Conservation (phyloP, 2,329 filamentous ascomycete species). For the Cordyceps farinosa region DNA sequence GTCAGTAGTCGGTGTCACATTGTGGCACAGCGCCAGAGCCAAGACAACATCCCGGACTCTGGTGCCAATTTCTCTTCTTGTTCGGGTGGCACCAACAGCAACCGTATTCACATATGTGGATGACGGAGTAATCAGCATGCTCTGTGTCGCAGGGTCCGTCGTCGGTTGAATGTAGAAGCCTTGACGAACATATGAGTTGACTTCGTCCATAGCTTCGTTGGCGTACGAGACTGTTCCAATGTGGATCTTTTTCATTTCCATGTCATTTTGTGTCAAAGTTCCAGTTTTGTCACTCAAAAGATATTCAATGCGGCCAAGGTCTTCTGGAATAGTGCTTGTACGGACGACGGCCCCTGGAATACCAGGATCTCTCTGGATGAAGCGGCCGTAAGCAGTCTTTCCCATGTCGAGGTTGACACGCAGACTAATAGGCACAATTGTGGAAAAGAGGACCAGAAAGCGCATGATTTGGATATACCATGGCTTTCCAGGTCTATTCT, state of each 20-base stretch:
- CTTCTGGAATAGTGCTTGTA: constrained; percentile 96
- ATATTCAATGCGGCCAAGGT: constrained; percentile 93
- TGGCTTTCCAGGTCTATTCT: constrained; percentile 58
- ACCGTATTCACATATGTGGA: constrained; percentile 62
- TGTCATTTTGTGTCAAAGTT: constrained; percentile 96
- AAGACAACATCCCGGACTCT: constrained; percentile 90
- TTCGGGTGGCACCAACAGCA: constrained; percentile 68
- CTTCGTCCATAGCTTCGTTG: constrained; percentile 98
- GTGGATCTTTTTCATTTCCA: constrained; percentile 99
- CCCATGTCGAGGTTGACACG: constrained; percentile 96
- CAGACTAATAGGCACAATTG: constrained; percentile 94
- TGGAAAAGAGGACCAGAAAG: constrained; percentile 98
- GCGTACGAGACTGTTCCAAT: constrained; percentile 97
- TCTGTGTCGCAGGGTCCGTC: constrained; percentile 41
- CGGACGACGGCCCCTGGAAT: constrained; percentile 91
- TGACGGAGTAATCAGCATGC: constrained; percentile 69
- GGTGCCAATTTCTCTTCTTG: constrained; percentile 86
- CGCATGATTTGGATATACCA: constrained; percentile 99
- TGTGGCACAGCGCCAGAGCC: constrained; percentile 90
- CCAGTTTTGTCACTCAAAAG: constrained; percentile 95
- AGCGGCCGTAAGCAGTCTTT: constrained; percentile 92
- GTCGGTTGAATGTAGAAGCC: constrained; percentile 62
- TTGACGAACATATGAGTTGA: constrained; percentile 78
- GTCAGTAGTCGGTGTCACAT: constrained; percentile 81
- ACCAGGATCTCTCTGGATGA: constrained; percentile 86